These are phyloP conservation scores for Aspergillus eucalypticola DNA, from an alignment of 2,329 filamentous ascomycete genomes.

Conservation along the genomic window DNA sequence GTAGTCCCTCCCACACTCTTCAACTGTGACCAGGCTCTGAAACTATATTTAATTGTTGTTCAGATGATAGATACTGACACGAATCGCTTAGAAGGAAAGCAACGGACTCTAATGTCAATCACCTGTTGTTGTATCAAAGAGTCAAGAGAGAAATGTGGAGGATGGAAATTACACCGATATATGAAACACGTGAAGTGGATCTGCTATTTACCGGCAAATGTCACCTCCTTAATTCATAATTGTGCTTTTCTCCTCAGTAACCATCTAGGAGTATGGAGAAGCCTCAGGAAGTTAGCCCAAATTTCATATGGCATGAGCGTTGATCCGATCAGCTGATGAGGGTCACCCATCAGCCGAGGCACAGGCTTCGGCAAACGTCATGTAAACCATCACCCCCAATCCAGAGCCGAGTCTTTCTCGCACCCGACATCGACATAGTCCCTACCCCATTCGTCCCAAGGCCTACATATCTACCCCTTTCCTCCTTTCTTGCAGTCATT, in stretches of 20 bases:
- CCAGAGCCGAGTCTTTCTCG: conserved; percentile 35
- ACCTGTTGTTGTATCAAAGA: background rate
- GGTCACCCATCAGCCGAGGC: conserved; percentile 33
- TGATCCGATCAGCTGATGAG: background rate
- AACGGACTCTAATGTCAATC: background rate
- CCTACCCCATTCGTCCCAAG: conserved; percentile 8
- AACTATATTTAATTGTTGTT: too few species aligned
- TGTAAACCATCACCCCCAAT: conserved; percentile 28
- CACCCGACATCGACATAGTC: conserved; percentile 10
- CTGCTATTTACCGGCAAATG: background rate
- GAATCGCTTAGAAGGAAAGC: background rate
- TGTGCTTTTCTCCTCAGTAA: background rate
- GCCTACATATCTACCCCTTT: conserved; percentile 11
- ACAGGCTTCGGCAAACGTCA: conserved; percentile 40
- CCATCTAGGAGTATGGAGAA: background rate
- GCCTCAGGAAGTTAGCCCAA: background rate
- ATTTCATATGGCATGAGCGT: background rate
- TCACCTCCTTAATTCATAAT: background rate
- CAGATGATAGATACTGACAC: too few species aligned
- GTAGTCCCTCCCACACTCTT: too few species aligned
- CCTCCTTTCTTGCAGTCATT: conserved; percentile 7
- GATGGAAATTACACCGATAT: background rate
- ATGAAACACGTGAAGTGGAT: background rate
- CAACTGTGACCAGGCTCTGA: too few species aligned
- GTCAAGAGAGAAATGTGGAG: background rate